Conservation (phyloP, 768 basidiomycete genomes). For the Serendipita sp. region DNA sequence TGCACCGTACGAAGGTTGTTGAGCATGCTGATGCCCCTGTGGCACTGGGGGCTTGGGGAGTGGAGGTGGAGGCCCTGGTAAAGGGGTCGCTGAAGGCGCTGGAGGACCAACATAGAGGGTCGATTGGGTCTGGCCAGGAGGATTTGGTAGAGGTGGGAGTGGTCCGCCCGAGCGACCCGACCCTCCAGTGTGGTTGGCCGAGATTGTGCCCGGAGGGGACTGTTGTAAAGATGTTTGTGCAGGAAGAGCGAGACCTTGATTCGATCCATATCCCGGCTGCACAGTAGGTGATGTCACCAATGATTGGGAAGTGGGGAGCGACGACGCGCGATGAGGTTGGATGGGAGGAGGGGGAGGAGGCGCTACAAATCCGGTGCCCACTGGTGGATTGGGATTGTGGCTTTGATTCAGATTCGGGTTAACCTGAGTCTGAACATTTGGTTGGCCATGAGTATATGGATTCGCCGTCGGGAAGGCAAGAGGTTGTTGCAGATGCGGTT, state of each 20-base stretch:
- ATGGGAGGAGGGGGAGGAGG: conserved; percentile 3
- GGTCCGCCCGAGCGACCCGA: not conserved
- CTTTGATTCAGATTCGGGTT: not conserved
- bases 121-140: not conserved
- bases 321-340: not conserved
- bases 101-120: not conserved
- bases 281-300: not conserved
- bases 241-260: not conserved
- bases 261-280: not conserved
- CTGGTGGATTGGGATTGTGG: not conserved
- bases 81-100: not conserved
- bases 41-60: not conserved
- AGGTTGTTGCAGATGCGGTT: not conserved
- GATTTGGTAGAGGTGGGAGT: conserved; percentile 3
- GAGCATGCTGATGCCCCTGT: too few species aligned
- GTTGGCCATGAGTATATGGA: not conserved
- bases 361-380: not conserved
- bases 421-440: not conserved
- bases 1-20: too few species aligned
- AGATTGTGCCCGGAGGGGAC: not conserved
- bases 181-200: conserved; percentile 1
- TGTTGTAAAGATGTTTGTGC: not conserved
- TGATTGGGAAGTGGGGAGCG: not conserved
- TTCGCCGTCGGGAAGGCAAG: not conserved
- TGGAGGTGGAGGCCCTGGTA: not conserved